Base-by-base conservation (phyloP, 106 monocot genomes). In the Agapanthus africanus region DNA sequence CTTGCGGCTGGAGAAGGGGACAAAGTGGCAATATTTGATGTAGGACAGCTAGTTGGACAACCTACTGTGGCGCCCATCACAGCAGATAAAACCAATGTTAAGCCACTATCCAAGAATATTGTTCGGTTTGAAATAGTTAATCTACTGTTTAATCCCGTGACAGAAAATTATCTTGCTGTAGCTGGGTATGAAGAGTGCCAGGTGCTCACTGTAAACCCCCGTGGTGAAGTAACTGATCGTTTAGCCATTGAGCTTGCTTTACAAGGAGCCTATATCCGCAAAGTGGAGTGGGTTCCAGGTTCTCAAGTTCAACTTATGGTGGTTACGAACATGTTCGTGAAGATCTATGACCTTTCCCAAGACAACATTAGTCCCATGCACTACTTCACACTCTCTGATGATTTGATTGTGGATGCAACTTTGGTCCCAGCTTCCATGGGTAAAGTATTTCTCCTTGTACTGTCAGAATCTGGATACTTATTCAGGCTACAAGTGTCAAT, bases 1-100 rank as follows among this genome's bases (percentile, higher is more conserved):
- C 93, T 99, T 83, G 99, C 99, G 65, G 90, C 76, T 76, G 99
- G 90, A 26, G 99, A 99, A 82, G 99, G 99, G 25, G 99, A 99
- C 61, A 99, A 93, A 68, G 87, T 99, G 25, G 60, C 93, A 52
- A 90, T 99, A 65, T 99, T 87, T 90, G 99, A 99, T 72, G 84
- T 85, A 18, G 87, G 87, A 28, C 99, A 93, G 80, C 81, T 99
- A 39, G 81, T 99, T 81, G 93, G 99, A 34, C 99, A 93, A 63
- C 82, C 87, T 35, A 81, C 79, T 39, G 71, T 71, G 62, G 66
- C 81, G 44, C 81, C 85, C 66, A 83, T 93, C 11, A 84, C 84
- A 36, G 83, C 85, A 60, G 99, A 99, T 77, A 99, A 99, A 72
- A 83, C 83, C 46, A 97, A 81, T 70, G 78, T 81, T 37, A 99